Percentiles rank a stretch among this genome's conserved stretches.
Evolutionary conservation across 306 rosid genomes (phyloP).

Genomic region (Prosopis cineraria): DNA sequence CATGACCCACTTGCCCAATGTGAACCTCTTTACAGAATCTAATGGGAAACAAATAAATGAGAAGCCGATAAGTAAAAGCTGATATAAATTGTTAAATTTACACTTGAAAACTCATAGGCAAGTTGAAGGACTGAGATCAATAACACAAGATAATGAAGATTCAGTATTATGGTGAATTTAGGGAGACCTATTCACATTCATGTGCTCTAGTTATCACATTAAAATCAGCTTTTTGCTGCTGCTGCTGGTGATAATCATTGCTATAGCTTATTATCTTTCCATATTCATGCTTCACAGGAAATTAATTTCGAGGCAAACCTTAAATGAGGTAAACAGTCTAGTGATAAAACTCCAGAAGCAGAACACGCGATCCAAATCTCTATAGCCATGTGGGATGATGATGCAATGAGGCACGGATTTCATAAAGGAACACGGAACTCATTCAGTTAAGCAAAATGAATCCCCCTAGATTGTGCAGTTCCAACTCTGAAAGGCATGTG

Average conservation of each 20-base stretch:
- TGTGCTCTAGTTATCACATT: neutral
- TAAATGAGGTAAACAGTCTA: neutral
- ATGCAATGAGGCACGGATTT: neutral
- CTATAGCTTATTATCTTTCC: neutral
- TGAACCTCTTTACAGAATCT: conserved; percentile 78
- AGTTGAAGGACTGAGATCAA: conserved; percentile 23
- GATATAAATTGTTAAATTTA: conserved; percentile 11
- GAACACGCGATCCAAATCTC: neutral
- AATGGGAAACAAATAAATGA: conserved; percentile 19
- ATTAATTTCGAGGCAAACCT: neutral
- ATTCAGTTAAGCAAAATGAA: neutral
- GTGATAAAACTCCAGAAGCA: neutral
- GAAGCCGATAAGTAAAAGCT: conserved; percentile 21
- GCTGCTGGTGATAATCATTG: too few relatives aligned
- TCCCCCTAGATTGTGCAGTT: neutral
- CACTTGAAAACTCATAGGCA: conserved; percentile 20
- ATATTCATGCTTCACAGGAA: conserved; percentile 16
- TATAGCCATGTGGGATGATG: neutral
- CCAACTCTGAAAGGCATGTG: neutral
- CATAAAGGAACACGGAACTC: neutral
- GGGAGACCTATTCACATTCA: neutral
- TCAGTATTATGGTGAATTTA: neutral
- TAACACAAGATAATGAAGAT: neutral
- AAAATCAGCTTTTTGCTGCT: neutral
- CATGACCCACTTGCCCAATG: conserved; percentile 76